Base-by-base conservation (phyloP, 352 stramenopile genomes). In the Phytopythium mirpurense region DNA sequence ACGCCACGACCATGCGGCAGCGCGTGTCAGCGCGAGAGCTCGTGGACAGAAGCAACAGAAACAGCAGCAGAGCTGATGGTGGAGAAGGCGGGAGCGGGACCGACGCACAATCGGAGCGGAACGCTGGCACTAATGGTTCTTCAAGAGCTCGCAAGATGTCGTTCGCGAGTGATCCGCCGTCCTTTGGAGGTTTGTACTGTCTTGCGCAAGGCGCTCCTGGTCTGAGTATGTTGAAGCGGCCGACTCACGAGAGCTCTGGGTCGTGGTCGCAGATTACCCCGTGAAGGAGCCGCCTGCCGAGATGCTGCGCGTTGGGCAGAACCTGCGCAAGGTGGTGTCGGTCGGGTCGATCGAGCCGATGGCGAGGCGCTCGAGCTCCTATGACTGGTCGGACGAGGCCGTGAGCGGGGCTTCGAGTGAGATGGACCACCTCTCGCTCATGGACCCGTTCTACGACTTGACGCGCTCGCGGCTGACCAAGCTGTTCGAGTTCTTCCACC, bases 401-500 rank as follows among this genome's bases (percentile, higher is more conserved):
- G 48, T 54, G 23, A 45, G 21, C 48, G 50, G 29, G 0, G 63
- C 55, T n/a, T 67, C 68, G 7, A 60, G 67, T 12, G 57, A 70
- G 6, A 61, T 66, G 14, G 72, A 88, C 4, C 71, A 85, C 54
- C 59, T 71, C 21, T 83, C 81, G 48, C 67, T 94, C 16, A 86
- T 90, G 77, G 83, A 94, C 27, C 81, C 83, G 36, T 88, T 90
- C 60, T 92, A 91, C 49, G 83, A 94, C 41, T 78, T 94, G 48
- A 94, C 79, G 18, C 85, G 67, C 9, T 70, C 68, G 49, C 88
- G 86, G 46, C 67, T 91, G 29, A 71, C 65, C 8, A 83, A 85
- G 31, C 67, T 91, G 47, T 91, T 91, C 46, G 74, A 68, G 23
- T 61, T 74, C 23, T 90, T 90, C 50, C 47, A 78, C 5, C 78